These are phyloP conservation scores for Miamiensis avidus DNA, from an alignment of 169 alveolate species.

Conservation along the genomic window DNA sequence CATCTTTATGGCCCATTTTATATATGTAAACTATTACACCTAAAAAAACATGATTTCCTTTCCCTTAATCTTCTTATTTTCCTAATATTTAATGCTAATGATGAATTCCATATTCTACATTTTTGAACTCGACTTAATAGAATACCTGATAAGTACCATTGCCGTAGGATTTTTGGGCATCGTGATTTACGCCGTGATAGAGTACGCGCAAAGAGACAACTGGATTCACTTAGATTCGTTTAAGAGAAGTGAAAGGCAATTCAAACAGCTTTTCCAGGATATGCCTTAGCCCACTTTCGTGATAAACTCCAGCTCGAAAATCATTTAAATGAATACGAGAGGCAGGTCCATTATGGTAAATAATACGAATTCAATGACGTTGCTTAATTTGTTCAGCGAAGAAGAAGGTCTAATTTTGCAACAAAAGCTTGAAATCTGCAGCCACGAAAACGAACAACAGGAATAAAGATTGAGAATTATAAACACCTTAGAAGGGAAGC, in stretches of 20 bases:
- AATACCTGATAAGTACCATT: neutral
- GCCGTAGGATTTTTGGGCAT: neutral
- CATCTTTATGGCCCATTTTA: neutral
- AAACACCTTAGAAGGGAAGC: neutral
- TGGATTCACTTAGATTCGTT: neutral
- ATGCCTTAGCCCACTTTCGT: neutral
- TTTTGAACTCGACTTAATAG: neutral
- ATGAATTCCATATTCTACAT: neutral
- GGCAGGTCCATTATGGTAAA: neutral
- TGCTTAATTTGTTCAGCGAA: neutral
- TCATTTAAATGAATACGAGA: neutral
- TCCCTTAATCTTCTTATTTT: no score
- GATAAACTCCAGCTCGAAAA: neutral
- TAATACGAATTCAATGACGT: neutral
- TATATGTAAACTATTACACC: neutral
- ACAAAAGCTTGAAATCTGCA: neutral
- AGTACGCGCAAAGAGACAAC: neutral
- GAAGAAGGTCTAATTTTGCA: neutral
- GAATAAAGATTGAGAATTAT: neutral
- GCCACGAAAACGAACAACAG: neutral
- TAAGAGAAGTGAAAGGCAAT: neutral
- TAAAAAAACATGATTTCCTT: neutral
- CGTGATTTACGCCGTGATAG: neutral
- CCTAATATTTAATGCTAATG: neutral
- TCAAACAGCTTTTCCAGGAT: neutral